Conservation (phyloP, 2,329 filamentous ascomycete genomes). For the Fusarium sarcochroum region DNA sequence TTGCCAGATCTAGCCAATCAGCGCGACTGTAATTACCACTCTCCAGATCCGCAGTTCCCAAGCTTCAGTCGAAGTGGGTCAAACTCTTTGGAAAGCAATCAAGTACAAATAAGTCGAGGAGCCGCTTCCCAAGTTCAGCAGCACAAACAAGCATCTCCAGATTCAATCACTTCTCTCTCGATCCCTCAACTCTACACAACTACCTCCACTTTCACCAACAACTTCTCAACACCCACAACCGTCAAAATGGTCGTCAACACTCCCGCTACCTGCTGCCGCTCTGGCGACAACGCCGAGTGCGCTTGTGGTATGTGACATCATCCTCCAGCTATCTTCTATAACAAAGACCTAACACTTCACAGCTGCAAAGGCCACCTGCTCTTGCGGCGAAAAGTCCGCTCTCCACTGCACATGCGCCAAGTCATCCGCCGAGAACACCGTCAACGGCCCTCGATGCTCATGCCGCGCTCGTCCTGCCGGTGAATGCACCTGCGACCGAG, state of each 20-base stretch:
- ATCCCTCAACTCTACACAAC: neutral
- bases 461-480: constrained; percentile 86
- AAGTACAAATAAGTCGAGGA: constrained; percentile 47
- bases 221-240: constrained; percentile 10
- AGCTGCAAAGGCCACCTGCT: constrained; percentile 81
- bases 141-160: constrained; percentile 20
- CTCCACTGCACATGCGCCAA: constrained; percentile 90
- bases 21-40: constrained; percentile 25
- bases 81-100: neutral
- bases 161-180: neutral
- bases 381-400: constrained; percentile 89
- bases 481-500: constrained; percentile 84
- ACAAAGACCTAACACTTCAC: constrained; percentile 20
- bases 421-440: constrained; percentile 79
- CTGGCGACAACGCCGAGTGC: constrained; percentile 64
- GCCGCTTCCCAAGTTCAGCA: constrained; percentile 14
- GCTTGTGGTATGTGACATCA: constrained; percentile 67
- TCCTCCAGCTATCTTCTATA: neutral
- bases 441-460: constrained; percentile 82
- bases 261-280: constrained; percentile 69
- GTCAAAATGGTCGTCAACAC: constrained; percentile 52
- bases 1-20: neutral
- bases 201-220: neutral
- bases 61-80: constrained; percentile 34
- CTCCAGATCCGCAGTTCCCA: neutral